Evolutionary conservation across 1,284 basidiomycete genomes (phyloP).

Genomic region (Agaricales sp.): DNA sequence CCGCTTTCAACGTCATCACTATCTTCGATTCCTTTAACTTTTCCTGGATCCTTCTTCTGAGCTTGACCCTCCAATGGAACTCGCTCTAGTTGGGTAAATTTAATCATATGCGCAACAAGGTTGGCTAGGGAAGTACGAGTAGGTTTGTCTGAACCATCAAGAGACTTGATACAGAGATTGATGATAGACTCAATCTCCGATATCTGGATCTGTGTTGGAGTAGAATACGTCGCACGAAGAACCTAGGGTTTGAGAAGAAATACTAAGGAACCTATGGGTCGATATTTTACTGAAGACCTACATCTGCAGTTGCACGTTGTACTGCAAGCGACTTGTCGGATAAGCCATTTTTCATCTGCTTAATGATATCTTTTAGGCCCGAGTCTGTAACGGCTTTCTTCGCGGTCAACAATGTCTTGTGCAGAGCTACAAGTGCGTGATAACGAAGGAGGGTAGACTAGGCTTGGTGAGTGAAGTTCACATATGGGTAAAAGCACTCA

Average conservation of each 20-base stretch:
- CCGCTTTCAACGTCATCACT: conserved; percentile 36
- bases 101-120: conserved; percentile 77
- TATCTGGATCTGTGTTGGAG: conserved; percentile 37
- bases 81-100: conserved; percentile 75
- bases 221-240: conserved; percentile 50
- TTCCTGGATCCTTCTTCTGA: conserved; percentile 56
- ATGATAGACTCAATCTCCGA: conserved; percentile 73
- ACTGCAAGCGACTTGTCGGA: conserved; percentile 81
- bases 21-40: conserved; percentile 44
- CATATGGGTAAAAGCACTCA: conserved; percentile 20
- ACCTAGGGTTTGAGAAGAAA: conserved; percentile 26
- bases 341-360: conserved; percentile 69
- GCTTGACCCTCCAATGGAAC: conserved; percentile 36
- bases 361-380: conserved; percentile 74
- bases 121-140: conserved; percentile 75
- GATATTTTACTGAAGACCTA: conserved; percentile 20
- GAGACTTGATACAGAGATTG: conserved; percentile 57
- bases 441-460: conserved; percentile 76
- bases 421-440: conserved; percentile 70
- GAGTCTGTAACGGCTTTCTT: conserved; percentile 80
- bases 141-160: conserved; percentile 78
- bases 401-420: conserved; percentile 68
- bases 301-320: conserved; percentile 78
- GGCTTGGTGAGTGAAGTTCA: neutral
- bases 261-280: neutral